These are phyloP conservation scores for Phytophthora constricta DNA, from an alignment of 352 stramenopile species.

Conservation along the genomic window DNA sequence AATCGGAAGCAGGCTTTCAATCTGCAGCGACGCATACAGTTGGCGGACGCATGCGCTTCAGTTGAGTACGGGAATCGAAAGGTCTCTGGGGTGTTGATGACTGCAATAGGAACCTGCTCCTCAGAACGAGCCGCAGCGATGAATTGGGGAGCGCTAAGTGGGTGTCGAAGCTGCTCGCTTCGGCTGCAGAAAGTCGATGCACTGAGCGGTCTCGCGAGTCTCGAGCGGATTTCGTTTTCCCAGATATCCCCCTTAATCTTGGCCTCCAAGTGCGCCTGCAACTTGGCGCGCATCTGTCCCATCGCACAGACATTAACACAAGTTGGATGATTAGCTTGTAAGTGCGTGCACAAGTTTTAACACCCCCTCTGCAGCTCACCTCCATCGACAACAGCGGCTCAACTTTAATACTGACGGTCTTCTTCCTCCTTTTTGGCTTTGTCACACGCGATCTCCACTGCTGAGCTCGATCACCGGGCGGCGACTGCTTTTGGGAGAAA, in stretches of 20 bases:
- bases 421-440: conserved; percentile 8
- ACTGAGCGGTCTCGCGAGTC: conserved; percentile 55
- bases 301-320: neutral
- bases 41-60: conserved; percentile 38
- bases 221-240: conserved; percentile 62
- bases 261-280: conserved; percentile 43
- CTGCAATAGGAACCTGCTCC: neutral
- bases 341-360: no score
- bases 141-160: conserved; percentile 38
- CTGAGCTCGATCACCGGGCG: neutral
- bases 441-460: conserved; percentile 16
- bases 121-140: neutral
- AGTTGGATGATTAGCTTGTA: neutral
- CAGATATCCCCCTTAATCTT: conserved; percentile 60
- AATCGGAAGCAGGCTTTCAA: conserved; percentile 34
- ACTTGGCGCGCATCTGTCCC: conserved; percentile 44
- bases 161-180: conserved; percentile 48
- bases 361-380: conserved; percentile 14
- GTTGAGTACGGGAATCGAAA: conserved; percentile 47
- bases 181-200: conserved; percentile 53
- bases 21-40: conserved; percentile 34
- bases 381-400: conserved; percentile 38
- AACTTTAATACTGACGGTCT: conserved; percentile 5
- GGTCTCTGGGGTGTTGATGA: no score
- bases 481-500: neutral